Percentiles rank a stretch among this genome's conserved stretches.
Conservation (phyloP, 2,329 filamentous ascomycete species). For the Calonectria ilicicola region DNA sequence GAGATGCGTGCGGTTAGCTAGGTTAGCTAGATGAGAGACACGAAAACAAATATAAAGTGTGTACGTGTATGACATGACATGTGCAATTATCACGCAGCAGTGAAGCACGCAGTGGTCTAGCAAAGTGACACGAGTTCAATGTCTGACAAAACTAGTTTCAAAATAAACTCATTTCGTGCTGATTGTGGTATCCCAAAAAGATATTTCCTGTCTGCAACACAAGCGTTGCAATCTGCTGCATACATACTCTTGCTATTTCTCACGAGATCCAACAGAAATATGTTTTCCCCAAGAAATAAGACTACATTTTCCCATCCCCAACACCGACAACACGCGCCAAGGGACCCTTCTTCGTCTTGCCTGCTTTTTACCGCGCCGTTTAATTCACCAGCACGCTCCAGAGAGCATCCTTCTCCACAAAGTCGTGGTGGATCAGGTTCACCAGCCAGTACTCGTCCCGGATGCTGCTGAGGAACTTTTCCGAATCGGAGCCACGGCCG, state of each 20-base stretch:
- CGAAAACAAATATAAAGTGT: conserved; percentile 9
- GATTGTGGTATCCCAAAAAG: conserved; percentile 2
- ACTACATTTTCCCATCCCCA: conserved; percentile 47
- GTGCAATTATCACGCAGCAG: neutral
- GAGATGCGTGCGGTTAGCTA: neutral
- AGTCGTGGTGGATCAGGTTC: conserved; percentile 89
- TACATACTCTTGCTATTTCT: neutral
- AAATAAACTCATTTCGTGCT: neutral
- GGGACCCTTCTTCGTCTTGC: neutral
- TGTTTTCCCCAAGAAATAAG: conserved; percentile 8
- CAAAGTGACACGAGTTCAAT: neutral
- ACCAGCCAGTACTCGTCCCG: conserved; percentile 86
- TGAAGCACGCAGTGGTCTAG: neutral
- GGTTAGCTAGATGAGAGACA: conserved; percentile 9
- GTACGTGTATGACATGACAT: conserved; percentile 1
- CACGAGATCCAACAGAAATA: neutral
- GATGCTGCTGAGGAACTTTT: conserved; percentile 75
- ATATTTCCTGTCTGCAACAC: neutral
- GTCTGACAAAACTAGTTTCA: neutral
- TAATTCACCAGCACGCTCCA: conserved; percentile 74
- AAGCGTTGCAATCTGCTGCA: neutral
- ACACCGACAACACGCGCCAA: conserved; percentile 35
- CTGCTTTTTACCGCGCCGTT: conserved; percentile 24
- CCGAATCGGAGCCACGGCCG: conserved; percentile 77
- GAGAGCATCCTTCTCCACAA: conserved; percentile 75